Base-by-base conservation (phyloP, 140 eudicot species). In the Cichorium intybus region DNA sequence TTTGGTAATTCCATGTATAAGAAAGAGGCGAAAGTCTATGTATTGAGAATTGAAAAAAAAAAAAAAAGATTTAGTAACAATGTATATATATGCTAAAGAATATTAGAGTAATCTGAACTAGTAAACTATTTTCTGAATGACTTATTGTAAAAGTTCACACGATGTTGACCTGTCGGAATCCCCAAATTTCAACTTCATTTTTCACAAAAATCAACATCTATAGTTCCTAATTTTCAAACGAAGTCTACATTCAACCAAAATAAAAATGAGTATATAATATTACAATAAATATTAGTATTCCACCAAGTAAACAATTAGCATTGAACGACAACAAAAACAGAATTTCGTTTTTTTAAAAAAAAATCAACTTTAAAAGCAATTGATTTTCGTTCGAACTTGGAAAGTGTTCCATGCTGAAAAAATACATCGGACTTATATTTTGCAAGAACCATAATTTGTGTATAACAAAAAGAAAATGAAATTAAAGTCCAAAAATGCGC, bases 401-500 rank as follows among this genome's bases (percentile, higher is more conserved):
- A 47, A 47, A 47, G 7, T 20, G 4, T 48, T 48, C 24, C 24
- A 24, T 43, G 54, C 4, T 48, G 54, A 48, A 48, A 48, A 48
- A 48, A 48, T 6, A 17, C 24, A 6, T 20, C 54, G 24, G 23
- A 20, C 4, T 47, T 48, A 52, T 52, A 23, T 57, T 31, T 31
- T 57, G 37, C 22, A 31, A 31, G 9, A 31, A 31, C 24, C 24
- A 57, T 57, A 39, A 57, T 58, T 27, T 21, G 14, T 58, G 31
- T 58, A 58, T 34, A 31, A 33, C 27, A 7, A 16, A 31, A 58
- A 4, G 4, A 31, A 66, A 20, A 35, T 6, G 7, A 21, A 71
- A 8, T 49, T 63, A 84, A 59, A 82, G 63, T 72, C 93, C 79
- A 71, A 88, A 75, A 74, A 88, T 37, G 28, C 93, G 79, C 78